Evolutionary conservation across 108 stramenopile genomes (phyloP).

Genomic region (Ochromonas danica): DNA sequence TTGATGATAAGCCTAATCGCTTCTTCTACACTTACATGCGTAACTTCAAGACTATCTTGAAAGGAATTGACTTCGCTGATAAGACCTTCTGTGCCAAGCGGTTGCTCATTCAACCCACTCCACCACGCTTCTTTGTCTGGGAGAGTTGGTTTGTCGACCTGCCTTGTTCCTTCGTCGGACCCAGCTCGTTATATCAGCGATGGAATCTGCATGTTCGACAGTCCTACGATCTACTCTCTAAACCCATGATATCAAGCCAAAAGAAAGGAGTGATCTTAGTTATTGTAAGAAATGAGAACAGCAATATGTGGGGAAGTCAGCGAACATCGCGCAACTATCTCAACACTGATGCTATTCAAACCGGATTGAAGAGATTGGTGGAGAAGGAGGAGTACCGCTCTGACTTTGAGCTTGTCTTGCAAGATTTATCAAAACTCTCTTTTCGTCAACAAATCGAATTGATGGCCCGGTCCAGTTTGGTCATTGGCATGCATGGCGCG

Average conservation of each 20-base stretch:
- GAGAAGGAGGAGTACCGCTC: no score
- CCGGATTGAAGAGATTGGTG: not conserved
- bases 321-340: slow-evolving; percentile 19
- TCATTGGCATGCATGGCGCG: slow-evolving; percentile 24
- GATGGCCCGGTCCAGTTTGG: not conserved
- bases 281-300: not conserved
- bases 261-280: not conserved
- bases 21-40: not conserved
- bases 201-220: slow-evolving; percentile 23
- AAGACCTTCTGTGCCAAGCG: slow-evolving; percentile 4
- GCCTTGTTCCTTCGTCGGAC: slow-evolving; percentile 5
- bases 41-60: not conserved
- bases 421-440: not conserved
- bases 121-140: slow-evolving; percentile 22
- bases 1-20: not conserved
- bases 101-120: not conserved
- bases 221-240: not conserved
- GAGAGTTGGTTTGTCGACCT: slow-evolving; percentile 24
- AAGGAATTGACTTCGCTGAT: not conserved
- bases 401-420: not conserved
- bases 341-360: not conserved
- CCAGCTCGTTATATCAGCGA: slow-evolving; percentile 11
- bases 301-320: not conserved
- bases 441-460: slow-evolving; percentile 5
- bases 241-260: not conserved